A percentile compares a stretch with the other conserved stretches of the same genome.
Conservation (phyloP, 1,139 yeast species). For the Hanseniaspora uvarum region DNA sequence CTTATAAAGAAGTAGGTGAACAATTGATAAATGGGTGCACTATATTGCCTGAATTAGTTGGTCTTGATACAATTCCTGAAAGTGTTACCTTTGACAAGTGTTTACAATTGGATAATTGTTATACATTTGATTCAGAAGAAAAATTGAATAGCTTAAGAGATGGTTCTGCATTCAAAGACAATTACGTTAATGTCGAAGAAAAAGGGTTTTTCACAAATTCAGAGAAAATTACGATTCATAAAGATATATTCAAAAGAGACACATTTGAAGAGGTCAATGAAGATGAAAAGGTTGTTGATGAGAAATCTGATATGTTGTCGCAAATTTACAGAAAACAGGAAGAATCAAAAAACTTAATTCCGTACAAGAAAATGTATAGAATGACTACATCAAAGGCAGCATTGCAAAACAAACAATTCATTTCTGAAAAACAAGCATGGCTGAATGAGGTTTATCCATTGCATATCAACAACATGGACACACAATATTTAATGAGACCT, state of each 20-base stretch:
- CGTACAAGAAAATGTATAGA: neutral
- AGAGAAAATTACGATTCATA: neutral
- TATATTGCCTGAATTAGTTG: slow-evolving; percentile 34
- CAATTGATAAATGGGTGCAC: slow-evolving; percentile 62
- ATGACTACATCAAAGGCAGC: slow-evolving; percentile 20
- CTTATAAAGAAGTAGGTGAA: slow-evolving; percentile 50
- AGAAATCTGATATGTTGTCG: neutral
- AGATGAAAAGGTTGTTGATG: neutral
- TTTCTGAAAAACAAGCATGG: neutral
- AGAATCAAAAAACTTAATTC: neutral
- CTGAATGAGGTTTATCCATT: slow-evolving; percentile 27
- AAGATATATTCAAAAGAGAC: neutral
- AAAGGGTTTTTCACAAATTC: slow-evolving; percentile 23
- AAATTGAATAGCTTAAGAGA: slow-evolving; percentile 25
- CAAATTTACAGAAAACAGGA: neutral
- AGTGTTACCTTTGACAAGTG: slow-evolving; percentile 34
- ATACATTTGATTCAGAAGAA: slow-evolving; percentile 25
- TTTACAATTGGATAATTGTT: slow-evolving; percentile 26
- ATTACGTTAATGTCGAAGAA: slow-evolving; percentile 27
- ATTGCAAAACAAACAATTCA: neutral
- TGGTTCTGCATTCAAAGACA: slow-evolving; percentile 7
- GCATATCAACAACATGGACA: slow-evolving; percentile 36
- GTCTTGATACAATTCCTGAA: slow-evolving; percentile 39
- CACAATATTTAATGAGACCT: slow-evolving; percentile 55
- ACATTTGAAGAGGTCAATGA: neutral